Base-by-base conservation (phyloP, 2,329 filamentous ascomycete species). In the Amphichorda felina region DNA sequence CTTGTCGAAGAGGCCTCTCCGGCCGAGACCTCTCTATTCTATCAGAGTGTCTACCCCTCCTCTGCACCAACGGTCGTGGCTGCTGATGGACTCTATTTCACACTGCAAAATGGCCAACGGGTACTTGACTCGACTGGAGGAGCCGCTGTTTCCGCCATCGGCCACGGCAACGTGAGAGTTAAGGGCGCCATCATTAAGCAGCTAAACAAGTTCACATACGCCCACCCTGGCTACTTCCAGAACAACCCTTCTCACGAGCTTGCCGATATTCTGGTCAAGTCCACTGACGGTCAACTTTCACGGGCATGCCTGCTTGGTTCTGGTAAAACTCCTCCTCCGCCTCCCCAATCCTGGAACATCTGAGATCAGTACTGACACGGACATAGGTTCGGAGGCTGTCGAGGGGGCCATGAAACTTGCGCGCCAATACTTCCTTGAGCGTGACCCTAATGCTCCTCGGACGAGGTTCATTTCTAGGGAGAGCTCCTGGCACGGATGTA, bases 401-500 rank as follows among this genome's bases (percentile, higher is more conserved):
- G 65, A 69, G 37, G 55, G 61, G 0, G 58, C 58, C 0, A 45
- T 69, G 41, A 69, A 70, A 40, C 46, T 67, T 25, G 60, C 62
- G 0, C 44, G 59, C 7, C 64, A 70, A 41, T 68, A 64, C 35
- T 64, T 52, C 34, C 42, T 57, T 7, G 63, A 67, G 35, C 39
- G 47, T 2, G 54, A 57, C 0, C 57, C 71, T 1, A 66, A 83
- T 43, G 62, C 67, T 2, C 53, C 64, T 26, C 66, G 81, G n/a
- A 64, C 56, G 1, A 62, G 66, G 9, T 84, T 85, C 53, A 83
- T 88, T 45, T 68, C 77, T 4, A 68, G 82, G 10, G 55, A 69
- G 25, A 66, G 75, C 30, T 82, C 78, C 5, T 88, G 82, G 45
- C 82, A 88, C 42, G 82, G 82, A 8, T 76, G 67, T 4, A 86